Evolutionary conservation across 768 basidiomycete genomes (phyloP).

Genomic region (Termitomyces heimii): DNA sequence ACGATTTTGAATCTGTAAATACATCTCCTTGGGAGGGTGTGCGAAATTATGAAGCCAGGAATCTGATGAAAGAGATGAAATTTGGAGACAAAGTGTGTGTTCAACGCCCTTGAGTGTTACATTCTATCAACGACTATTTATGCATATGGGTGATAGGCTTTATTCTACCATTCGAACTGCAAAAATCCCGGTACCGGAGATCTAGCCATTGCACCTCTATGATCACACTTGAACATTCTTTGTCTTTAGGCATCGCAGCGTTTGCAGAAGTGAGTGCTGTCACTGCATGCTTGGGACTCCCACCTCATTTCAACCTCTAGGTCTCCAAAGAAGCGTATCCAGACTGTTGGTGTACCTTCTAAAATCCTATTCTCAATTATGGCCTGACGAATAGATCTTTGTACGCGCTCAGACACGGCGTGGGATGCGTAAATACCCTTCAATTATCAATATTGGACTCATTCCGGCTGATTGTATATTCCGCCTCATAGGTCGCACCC

Average conservation of each 20-base stretch:
- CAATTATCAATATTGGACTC: conserved; percentile 2
- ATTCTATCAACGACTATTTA: not conserved
- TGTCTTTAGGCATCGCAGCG: conserved; percentile 55
- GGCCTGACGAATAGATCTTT: conserved; percentile 1
- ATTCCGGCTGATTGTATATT: not conserved
- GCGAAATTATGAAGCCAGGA: conserved; percentile 75
- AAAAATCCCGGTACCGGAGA: conserved; percentile 59
- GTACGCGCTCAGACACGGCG: conserved; percentile 60
- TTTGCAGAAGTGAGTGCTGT: conserved; percentile 61
- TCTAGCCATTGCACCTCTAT: not conserved
- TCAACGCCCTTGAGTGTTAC: not conserved
- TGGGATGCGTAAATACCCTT: conserved; percentile 68
- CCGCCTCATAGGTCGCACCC: conserved; percentile 50
- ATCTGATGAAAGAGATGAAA: conserved; percentile 79
- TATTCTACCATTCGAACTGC: conserved; percentile 88
- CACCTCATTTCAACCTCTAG: conserved; percentile 26
- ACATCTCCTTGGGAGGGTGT: conserved; percentile 88
- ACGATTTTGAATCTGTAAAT: conserved; percentile 70
- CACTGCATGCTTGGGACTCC: not conserved
- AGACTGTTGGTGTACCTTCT: conserved; percentile 57
- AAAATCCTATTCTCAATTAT: not conserved
- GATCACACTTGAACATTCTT: not conserved
- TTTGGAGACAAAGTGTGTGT: conserved; percentile 63
- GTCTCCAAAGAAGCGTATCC: conserved; percentile 85
- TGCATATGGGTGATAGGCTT: conserved; percentile 46